phyloP scores from a whole-genome alignment of 108 stramenopile genomes.

The Aurantiochytrium sp. region DNA sequence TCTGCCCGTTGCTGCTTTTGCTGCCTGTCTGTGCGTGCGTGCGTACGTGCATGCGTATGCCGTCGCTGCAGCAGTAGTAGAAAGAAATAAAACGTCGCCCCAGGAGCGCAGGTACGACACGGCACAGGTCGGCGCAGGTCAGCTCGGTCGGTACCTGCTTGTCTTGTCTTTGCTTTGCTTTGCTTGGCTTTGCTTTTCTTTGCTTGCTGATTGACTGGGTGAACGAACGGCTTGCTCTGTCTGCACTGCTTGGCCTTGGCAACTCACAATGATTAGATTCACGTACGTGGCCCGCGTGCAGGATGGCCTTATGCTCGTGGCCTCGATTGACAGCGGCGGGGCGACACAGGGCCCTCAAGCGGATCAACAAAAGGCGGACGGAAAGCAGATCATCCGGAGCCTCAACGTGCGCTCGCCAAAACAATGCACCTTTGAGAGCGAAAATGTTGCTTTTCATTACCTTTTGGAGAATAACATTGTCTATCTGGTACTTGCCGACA shows the following conservation, averaged over 20 bases:
- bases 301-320: conserved; percentile 37
- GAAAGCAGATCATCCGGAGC: conserved; percentile 44
- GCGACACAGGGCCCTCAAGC: conserved; percentile 24
- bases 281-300: conserved; percentile 27
- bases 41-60: too few relatives aligned
- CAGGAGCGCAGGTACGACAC: too few relatives aligned
- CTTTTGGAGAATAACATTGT: conserved; percentile 65
- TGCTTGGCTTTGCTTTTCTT: background rate
- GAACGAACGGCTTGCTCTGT: background rate
- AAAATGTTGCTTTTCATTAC: conserved; percentile 66
- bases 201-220: background rate
- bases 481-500: conserved; percentile 65
- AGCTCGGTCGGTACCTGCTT: too few relatives aligned
- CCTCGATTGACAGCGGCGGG: conserved; percentile 31
- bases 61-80: too few relatives aligned
- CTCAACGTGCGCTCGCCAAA: conserved; percentile 39
- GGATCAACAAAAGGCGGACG: conserved; percentile 38
- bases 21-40: too few relatives aligned
- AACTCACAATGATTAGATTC: background rate
- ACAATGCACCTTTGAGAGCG: conserved; percentile 48
- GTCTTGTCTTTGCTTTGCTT: too few relatives aligned
- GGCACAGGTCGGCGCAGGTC: too few relatives aligned
- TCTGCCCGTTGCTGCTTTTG: too few relatives aligned
- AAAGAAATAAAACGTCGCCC: too few relatives aligned
- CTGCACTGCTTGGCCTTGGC: background rate